Evolutionary conservation across 2,329 filamentous ascomycete species (phyloP), one percentile per base, ranked within the genome.

Genomic region (Fusarium sp.): DNA sequence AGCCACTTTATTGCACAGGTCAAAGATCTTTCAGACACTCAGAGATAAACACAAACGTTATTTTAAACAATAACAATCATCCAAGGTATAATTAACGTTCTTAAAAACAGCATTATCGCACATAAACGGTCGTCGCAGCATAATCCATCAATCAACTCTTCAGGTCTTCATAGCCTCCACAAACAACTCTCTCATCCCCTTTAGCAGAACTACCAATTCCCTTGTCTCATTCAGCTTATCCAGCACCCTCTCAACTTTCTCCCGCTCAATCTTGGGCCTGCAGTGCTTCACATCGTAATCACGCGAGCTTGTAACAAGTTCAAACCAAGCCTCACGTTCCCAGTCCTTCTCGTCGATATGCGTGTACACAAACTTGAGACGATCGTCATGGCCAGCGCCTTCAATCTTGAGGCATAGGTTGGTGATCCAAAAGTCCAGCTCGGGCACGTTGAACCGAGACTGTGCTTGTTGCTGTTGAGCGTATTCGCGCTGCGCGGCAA

Each of bases 391-490:
- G 3, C 94, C 95, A 1, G 93, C 93, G 4, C 95, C 95, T 79
- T 98, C 95, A 78, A 99, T 97, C 68, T 92, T 87, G 79, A 98
- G 82, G 65, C 95, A 95, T 67, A 99, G 85, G 80, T 95, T 96
- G 61, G 92, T 92, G 81, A 97, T 93, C 96, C 96, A 99, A 80
- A 98, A 98, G 75, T 95, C 93, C 50, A 99, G 87, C 84, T 99
- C 96, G 0, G 96, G 96, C 47, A 93, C 89, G 82, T 99, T 98
- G 82, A 95, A 93, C 38, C 94, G 90, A 60, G 93, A 90, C 83
- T 98, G 95, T 5, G 92, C 89, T 77, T 97, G 94, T 41, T 97
- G 86, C 75, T 94, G 91, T 70, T 90, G 88, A 53, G 93, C 91
- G 80, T 93, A 91, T 71, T 89, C 89, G 57, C 90, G 86, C 82